phyloP scores from a whole-genome alignment of 352 stramenopile genomes.

The Pelagophyceae sp. region DNA sequence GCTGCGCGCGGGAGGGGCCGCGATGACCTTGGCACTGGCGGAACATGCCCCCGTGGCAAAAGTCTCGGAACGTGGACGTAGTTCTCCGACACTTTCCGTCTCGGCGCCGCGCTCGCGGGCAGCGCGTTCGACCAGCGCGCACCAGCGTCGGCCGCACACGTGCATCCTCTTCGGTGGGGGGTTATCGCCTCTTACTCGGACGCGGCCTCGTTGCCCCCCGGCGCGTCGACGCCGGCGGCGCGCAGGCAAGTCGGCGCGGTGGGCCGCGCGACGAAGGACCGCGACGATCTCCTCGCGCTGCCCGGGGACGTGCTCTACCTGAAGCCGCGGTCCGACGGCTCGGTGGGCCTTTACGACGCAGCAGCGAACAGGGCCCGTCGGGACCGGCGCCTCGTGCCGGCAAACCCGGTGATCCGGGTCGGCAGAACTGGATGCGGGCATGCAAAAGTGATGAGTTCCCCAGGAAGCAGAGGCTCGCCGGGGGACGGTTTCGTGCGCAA shows the following conservation, averaged over 20 bases:
- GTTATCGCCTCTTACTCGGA: too few species aligned
- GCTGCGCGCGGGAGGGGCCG: too few species aligned
- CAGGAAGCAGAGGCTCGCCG: not conserved
- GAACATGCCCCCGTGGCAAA: too few species aligned
- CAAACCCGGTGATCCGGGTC: too few species aligned
- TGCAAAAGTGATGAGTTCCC: not conserved
- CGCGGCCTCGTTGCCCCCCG: too few species aligned
- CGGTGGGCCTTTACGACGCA: conserved; percentile 11
- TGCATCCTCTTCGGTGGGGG: too few species aligned
- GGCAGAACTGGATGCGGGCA: too few species aligned
- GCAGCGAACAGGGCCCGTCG: too few species aligned
- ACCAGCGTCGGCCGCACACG: too few species aligned
- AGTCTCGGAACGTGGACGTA: too few species aligned
- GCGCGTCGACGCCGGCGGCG: too few species aligned
- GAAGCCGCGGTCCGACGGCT: conserved; percentile 31
- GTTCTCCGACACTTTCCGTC: not conserved
- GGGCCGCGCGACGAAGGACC: not conserved
- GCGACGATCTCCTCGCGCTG: conserved; percentile 26
- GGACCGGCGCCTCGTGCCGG: not conserved
- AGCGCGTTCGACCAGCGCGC: conserved; percentile 16
- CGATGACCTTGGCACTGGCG: too few species aligned
- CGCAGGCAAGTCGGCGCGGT: conserved; percentile 4
- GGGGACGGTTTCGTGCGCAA: not conserved
- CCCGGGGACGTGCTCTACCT: conserved; percentile 41
- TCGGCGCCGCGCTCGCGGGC: conserved; percentile 16